Evolutionary conservation across 2,329 filamentous ascomycete species (phyloP), one percentile per base, ranked within the genome.

Genomic region (Endothia cerciana): DNA sequence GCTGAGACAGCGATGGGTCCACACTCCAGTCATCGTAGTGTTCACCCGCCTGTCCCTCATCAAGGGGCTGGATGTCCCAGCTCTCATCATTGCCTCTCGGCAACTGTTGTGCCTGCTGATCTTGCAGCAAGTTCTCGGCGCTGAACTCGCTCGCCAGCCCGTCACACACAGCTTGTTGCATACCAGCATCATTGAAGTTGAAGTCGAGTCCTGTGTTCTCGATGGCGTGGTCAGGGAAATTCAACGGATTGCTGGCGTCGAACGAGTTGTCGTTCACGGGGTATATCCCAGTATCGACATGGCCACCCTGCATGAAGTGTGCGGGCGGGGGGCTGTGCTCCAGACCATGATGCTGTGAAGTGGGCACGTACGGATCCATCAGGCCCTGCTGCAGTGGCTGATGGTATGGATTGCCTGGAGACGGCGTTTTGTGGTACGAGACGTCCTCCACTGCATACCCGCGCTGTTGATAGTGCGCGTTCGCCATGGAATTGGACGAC

Each of bases 341-440:
- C 49, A 71, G 36, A 5, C 65, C 64, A 4, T 71, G 70, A 30
- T 68, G 66, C 58, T 69, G 69, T 28, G 62, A 63, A 36, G 63
- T 62, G 33, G 63, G 28, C 1, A 25, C 62, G 28, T 72, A 72
- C 43, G 69, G 64, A 38, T 65, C 67, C 49, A 72, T 43, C 25
- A 69, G 30, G 19, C 65, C 65, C 36, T 66, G 65, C 33, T 68
- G 69, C 22, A 69, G 36, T 11, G 65, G 53, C 25, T 62, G 59
- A n/a, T 60, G 60, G 55, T 69, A 74, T 3, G 68, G 67, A 61
- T 72, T 71, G 49, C 71, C 72, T 1, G 76, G 76, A 11, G 76
- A 79, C 28, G 72, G 72, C n/a, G 78, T 76, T 61, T 73, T 76
- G 67, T 73, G 73, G 67, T 76, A 72, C 33, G 76, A 63, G 56